Base-by-base conservation (phyloP, 176 grass and related monocot species). In the Carex parvula region DNA sequence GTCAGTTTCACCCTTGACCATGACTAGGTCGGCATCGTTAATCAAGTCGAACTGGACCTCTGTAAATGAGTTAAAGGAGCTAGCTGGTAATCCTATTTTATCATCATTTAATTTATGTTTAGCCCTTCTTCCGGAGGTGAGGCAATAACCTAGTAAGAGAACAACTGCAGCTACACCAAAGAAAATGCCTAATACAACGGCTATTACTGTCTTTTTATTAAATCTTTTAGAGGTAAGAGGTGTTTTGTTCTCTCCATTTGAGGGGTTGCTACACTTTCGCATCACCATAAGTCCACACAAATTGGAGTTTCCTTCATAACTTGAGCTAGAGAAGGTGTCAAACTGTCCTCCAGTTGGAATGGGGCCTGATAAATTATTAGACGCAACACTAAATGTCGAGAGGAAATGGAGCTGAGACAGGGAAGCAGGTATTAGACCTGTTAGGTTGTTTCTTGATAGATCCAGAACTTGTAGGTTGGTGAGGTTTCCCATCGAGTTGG, bases 321-420 rank as follows among this genome's bases (percentile, higher is more conserved):
- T 95, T n/a, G 88, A 85, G 74, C 67, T 70, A 44, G 79, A 64
- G 70, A 95, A 95, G 42, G 93, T 92, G 54, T 84, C n/a, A 33
- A 95, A 95, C 79, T 95, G 93, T 11, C 81, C 66, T 64, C 84
- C 87, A 55, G 1, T 59, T 81, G 93, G 93, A 90, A 95, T 75
- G 15, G 55, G 41, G 18, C 93, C 93, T 87, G 90, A 80, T 60
- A 95, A 84, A n/a, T 90, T 42, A 10, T 95, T 95, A 87, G 83
- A 83, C 46, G 90, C 91, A 68, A 95, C 93, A 87, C 86, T 87
- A 84, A 95, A 95, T 64, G 0, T 65, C 14, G 88, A 83, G 67
- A 95, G 93, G 79, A 95, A 95, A 70, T 92, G 63, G 35, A 95
- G 72, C 65, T 56, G 15, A 12, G 1, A 89, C 79, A 94, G 42